phyloP scores from a whole-genome alignment of 2,329 filamentous ascomycete genomes.

The Fusarium paranaense region DNA sequence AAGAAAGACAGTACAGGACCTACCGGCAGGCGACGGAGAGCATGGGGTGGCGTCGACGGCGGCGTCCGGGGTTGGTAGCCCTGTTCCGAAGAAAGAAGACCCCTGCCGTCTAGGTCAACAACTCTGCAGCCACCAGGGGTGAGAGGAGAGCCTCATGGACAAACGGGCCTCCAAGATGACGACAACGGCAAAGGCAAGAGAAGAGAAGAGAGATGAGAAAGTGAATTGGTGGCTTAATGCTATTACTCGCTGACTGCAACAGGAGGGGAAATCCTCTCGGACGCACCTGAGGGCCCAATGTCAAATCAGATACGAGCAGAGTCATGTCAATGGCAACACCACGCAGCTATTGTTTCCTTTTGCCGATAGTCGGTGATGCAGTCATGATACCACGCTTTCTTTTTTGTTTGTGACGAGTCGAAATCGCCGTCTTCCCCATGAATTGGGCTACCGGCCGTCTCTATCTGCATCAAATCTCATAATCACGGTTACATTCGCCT shows the following conservation, averaged over 20 bases:
- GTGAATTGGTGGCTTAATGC: background rate
- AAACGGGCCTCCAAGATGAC: background rate
- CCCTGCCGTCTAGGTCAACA: background rate
- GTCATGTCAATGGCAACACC: conserved; percentile 13
- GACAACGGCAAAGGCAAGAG: background rate
- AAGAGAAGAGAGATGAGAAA: background rate
- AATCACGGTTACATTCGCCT: conserved; percentile 8
- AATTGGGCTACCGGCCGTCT: background rate
- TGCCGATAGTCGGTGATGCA: conserved; percentile 4
- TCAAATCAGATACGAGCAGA: background rate
- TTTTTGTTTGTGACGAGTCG: conserved; percentile 7
- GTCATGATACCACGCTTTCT: conserved; percentile 4
- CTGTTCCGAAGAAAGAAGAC: background rate
- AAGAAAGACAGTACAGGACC: background rate
- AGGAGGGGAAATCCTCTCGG: background rate
- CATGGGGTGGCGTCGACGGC: background rate
- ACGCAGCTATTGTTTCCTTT: background rate
- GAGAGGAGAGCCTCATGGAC: conserved; percentile 5
- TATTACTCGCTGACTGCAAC: background rate
- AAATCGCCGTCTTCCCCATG: conserved; percentile 1
- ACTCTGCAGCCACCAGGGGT: background rate
- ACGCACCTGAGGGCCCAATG: background rate
- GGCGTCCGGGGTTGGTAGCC: conserved; percentile 1
- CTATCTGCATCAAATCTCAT: conserved; percentile 6
- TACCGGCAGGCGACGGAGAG: background rate